phyloP scores from a whole-genome alignment of 331 rosid genomes.

The Erythrophleum ivorense region DNA sequence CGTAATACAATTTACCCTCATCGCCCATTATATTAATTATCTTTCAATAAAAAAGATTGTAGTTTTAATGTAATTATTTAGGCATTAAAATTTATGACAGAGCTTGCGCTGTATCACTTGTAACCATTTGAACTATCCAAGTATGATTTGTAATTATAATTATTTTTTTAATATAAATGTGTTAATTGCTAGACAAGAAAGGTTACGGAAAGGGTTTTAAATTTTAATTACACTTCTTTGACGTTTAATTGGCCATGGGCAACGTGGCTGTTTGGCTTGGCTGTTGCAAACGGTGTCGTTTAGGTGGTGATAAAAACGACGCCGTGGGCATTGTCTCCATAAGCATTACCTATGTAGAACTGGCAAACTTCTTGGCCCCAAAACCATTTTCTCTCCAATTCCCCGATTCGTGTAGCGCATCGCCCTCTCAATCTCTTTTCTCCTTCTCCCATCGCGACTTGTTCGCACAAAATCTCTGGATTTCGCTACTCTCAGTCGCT shows the following conservation, averaged over 20 bases:
- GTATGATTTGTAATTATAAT: too few relatives aligned
- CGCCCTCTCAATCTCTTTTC: background rate
- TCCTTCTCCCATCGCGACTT: background rate
- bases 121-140: too few relatives aligned
- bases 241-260: too few relatives aligned
- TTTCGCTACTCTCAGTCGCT: slow-evolving; percentile 50
- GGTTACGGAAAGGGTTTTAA: background rate
- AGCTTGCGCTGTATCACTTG: too few relatives aligned
- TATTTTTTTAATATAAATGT: too few relatives aligned
- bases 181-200: background rate
- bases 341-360: background rate
- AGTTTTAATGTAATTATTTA: too few relatives aligned
- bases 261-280: background rate
- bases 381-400: background rate
- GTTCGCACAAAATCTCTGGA: slow-evolving; percentile 58
- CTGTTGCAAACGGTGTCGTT: background rate
- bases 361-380: background rate
- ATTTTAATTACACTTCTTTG: background rate
- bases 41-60: too few relatives aligned
- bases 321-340: slow-evolving; percentile 8
- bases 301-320: background rate
- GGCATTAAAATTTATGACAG: too few relatives aligned
- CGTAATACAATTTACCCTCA: too few relatives aligned
- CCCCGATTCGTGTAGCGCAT: slow-evolving; percentile 14
- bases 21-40: too few relatives aligned